These are phyloP conservation scores for Populus hybrid DNA, from an alignment of 441 rosid genomes.

Conservation along the genomic window DNA sequence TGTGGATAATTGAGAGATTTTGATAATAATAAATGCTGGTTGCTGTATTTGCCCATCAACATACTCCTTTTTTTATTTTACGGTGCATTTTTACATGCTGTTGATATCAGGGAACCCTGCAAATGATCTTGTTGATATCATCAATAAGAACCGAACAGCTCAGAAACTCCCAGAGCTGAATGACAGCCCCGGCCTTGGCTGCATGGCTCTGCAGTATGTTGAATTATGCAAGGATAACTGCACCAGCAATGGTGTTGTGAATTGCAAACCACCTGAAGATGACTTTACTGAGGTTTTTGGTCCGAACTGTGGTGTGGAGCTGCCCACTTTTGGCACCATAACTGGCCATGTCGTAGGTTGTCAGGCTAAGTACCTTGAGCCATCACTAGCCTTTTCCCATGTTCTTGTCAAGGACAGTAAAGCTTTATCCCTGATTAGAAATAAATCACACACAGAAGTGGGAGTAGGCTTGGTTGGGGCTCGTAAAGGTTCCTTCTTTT, in stretches of 20 bases:
- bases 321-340: slow-evolving; percentile 64
- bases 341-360: slow-evolving; percentile 81
- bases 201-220: slow-evolving; percentile 26
- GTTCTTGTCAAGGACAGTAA: slow-evolving; percentile 55
- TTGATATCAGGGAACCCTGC: no score
- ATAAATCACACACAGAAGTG: slow-evolving; percentile 60
- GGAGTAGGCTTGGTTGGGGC: slow-evolving; percentile 47
- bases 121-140: no score
- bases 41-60: no score
- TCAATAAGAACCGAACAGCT: no score
- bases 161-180: no score
- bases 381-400: slow-evolving; percentile 38
- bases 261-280: slow-evolving; percentile 65
- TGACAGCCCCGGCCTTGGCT: no score
- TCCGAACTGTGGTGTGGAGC: slow-evolving; percentile 85
- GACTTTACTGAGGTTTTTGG: slow-evolving; percentile 80
- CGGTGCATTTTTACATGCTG: no score
- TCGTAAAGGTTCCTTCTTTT: slow-evolving; percentile 37
- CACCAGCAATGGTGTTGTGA: slow-evolving; percentile 43
- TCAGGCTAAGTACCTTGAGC: background rate
- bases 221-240: slow-evolving; percentile 71
- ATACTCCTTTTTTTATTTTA: no score
- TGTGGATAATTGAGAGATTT: no score
- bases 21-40: no score
- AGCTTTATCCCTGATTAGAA: slow-evolving; percentile 45